Conservation (phyloP, 139 green algal genomes). For the Micromonas commoda region DNA sequence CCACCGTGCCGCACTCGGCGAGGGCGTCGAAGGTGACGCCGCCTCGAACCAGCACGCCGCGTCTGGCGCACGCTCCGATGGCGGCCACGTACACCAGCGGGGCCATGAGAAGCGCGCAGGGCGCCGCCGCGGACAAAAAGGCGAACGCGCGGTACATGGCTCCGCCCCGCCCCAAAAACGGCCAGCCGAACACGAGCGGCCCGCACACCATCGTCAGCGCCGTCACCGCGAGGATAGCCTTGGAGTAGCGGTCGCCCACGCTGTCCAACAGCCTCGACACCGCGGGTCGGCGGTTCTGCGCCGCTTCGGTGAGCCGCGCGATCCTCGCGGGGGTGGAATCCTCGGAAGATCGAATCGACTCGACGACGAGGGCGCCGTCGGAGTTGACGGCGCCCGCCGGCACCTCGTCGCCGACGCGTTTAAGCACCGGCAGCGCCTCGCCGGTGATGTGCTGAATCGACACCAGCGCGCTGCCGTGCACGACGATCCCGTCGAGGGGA, state of each 20-base stretch:
- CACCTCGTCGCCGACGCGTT: constrained; percentile 38
- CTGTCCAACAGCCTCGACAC: constrained; percentile 43
- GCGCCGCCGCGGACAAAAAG: constrained; percentile 48
- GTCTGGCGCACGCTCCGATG: constrained; percentile 39
- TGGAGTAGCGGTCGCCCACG: constrained; percentile 41
- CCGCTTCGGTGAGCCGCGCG: constrained; percentile 38
- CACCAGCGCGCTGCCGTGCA: constrained; percentile 33
- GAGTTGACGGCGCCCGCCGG: constrained; percentile 39
- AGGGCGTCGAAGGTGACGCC: constrained; percentile 30
- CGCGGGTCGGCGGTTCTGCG: constrained; percentile 23
- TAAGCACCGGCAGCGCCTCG: constrained; percentile 37
- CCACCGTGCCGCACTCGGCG: constrained; percentile 14
- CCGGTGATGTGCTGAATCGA: constrained; percentile 49
- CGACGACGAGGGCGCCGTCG: constrained; percentile 40
- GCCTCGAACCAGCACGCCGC: constrained; percentile 27
- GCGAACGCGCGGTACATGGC: constrained; percentile 47
- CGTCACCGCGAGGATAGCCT: constrained; percentile 32
- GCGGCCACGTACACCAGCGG: constrained; percentile 47
- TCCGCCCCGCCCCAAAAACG: constrained; percentile 24
- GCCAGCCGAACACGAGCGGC: constrained; percentile 41
- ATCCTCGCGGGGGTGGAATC: constrained; percentile 45
- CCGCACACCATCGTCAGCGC: constrained; percentile 30
- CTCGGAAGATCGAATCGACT: constrained; percentile 17
- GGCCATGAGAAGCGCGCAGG: constrained; percentile 46
- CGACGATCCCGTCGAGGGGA: constrained; percentile 42